Evolutionary conservation across 1,284 basidiomycete species (phyloP), one percentile per base, ranked within the genome.

Genomic region (Moesziomyces antarcticus): DNA sequence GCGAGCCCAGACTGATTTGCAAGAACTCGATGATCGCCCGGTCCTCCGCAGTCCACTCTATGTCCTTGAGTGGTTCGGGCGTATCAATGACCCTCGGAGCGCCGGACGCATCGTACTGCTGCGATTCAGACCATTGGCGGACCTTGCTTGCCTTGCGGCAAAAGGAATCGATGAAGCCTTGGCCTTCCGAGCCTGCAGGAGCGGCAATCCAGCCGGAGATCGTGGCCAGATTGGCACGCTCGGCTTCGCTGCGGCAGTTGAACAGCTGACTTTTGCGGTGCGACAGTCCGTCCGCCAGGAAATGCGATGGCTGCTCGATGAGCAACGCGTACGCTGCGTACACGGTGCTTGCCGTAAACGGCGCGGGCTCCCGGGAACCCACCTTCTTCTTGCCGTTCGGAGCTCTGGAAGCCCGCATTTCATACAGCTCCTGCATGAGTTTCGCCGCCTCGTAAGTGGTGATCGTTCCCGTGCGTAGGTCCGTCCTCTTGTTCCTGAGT

Each of bases 281-380:
- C 40, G 86, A 85, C 33, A 85, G 83, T 22, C 86, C 83, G 53
- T 89, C 87, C 0, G 90, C 89, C 21, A 91, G 81, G 74, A 92
- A 98, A 49, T 90, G 85, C 20, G 88, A 79, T 1, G 89, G 82
- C 14, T 88, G 85, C 10, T 86, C 83, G 89, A 96, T 91, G 68
- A 97, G 85, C 65, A 90, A 88, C 58, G 88, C 88, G 84, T 97
- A 93, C 0, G 91, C 87, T 0, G 91, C 92, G 66, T 92, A 88
- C 10, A 88, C 79, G 10, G 71, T 79, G 43, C 63, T 49, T 4
- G 71, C 63, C n/a, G 66, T 70, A 18, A 75, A 27, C 20, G 48
- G 35, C 33, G 37, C 35, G 9, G 22, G 30, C 30, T 30, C 30
- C 30, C 30, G 8, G 9, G 30, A 30, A 2, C 30, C 30, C 30